Evolutionary conservation across 305 asterid species (phyloP), one percentile per base, ranked within the genome.

Genomic region (Stenogyne calaminthoides): DNA sequence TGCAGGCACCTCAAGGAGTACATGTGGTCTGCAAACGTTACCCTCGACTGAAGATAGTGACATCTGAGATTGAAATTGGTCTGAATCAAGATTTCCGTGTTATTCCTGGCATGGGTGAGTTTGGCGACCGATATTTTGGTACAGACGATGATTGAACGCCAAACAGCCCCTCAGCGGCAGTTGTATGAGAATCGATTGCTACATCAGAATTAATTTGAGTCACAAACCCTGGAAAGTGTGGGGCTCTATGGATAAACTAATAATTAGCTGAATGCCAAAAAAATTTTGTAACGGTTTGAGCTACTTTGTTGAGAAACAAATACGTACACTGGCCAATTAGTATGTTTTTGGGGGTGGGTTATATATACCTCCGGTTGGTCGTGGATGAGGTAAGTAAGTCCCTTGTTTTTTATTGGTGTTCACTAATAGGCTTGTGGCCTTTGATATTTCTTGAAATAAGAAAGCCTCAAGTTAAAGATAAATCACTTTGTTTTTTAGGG

Each of bases 101-200:
- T 22, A 84, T 92, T 77, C 99, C 98, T 16, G 99, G 97, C 27
- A 94, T 94, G 97, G 98, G 99, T 32, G 99, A 94, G 80, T 94
- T 94, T 49, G 99, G 99, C 11, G 99, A 94, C 72, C 82, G 99
- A 18, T 94, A 92, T 72, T 92, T 92, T 69, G 98, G 99, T 71
- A 92, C 99, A 22, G 99, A 92, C 63, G 95, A 90, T 3, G 96
- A 94, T 51, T 91, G 76, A 87, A 70, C 61, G 22, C 18, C 63
- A 4, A 1, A 27, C 70, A 65, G 19, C 64, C 58, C 47, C 55
- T 47, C 20, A 47, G 55, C 56, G 42, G n/a, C 62, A 22, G 37
- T 32, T 54, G 39, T 44, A 70, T 7, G 36, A 32, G 36, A 32
- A 32, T 32, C 36, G 37, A 46, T 57, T 64, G 61, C n/a, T 62